Evolutionary conservation across 495 filamentous ascomycete species (phyloP).

Genomic region (Penicillium flavigenum): DNA sequence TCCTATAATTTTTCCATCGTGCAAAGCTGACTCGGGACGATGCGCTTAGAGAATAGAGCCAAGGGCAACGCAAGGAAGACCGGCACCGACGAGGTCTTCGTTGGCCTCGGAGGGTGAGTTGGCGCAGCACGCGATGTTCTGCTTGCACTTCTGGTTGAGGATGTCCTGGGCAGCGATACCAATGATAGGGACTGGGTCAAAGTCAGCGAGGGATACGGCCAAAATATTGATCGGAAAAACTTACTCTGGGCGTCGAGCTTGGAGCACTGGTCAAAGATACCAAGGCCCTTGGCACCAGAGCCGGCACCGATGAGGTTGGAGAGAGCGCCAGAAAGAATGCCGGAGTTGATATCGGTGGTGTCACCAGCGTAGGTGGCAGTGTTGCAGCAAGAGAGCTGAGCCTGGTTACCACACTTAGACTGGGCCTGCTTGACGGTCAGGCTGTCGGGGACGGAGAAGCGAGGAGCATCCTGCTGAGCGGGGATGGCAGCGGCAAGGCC

Average conservation of each 20-base stretch:
- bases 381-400: constrained; percentile 52
- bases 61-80: constrained; percentile 52
- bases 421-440: constrained; percentile 49
- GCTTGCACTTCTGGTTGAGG: constrained; percentile 53
- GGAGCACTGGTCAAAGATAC: constrained; percentile 43
- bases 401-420: constrained; percentile 50
- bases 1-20: constrained; percentile 1
- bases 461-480: constrained; percentile 20
- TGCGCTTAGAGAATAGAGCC: constrained; percentile 40
- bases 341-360: constrained; percentile 33
- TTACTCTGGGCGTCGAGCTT: constrained; percentile 36
- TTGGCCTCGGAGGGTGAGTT: constrained; percentile 40
- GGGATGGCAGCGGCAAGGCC: constrained; percentile 24
- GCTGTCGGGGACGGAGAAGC: constrained; percentile 39
- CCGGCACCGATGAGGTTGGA: constrained; percentile 35
- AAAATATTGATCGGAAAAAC: background rate
- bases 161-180: constrained; percentile 42
- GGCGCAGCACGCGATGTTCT: constrained; percentile 55
- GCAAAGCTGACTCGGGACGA: background rate
- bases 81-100: constrained; percentile 44
- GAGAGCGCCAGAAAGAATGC: constrained; percentile 31
- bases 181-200: constrained; percentile 26
- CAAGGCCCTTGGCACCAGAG: constrained; percentile 37
- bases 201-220: constrained; percentile 12
- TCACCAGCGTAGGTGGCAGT: constrained; percentile 48